Evolutionary conservation across 768 basidiomycete species (phyloP).

Genomic region (Macrolepiota fuliginosa): DNA sequence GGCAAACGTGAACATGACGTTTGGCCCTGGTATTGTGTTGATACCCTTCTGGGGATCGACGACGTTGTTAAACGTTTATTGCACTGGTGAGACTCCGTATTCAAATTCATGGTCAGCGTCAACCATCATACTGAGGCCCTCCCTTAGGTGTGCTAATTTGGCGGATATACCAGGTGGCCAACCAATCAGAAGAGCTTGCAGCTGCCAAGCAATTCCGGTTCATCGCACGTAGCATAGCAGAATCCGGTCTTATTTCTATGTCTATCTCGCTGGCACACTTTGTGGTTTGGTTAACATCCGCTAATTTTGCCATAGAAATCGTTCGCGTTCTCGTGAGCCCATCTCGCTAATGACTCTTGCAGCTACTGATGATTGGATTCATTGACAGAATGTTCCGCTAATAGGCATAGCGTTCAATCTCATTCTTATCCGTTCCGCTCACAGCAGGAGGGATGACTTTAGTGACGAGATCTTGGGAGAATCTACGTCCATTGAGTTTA

Average conservation of each 20-base stretch:
- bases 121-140: neutral
- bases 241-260: slow-evolving; percentile 7
- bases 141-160: neutral
- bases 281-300: slow-evolving; percentile 3
- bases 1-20: slow-evolving; percentile 2
- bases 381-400: neutral
- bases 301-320: neutral
- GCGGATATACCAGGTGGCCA: neutral
- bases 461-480: neutral
- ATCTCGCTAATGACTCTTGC: too few relatives aligned
- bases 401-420: slow-evolving; percentile 9
- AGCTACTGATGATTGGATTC: neutral
- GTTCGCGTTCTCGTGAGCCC: slow-evolving; percentile 1
- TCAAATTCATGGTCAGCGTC: neutral
- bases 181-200: neutral
- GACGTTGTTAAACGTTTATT: neutral
- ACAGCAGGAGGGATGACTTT: neutral
- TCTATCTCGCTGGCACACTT: slow-evolving; percentile 7
- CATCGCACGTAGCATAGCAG: slow-evolving; percentile 1
- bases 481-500: neutral
- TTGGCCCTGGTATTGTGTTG: slow-evolving; percentile 4
- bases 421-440: slow-evolving; percentile 8
- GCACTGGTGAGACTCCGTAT: neutral
- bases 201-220: slow-evolving; percentile 2
- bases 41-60: slow-evolving; percentile 10